Conservation (phyloP, 768 basidiomycete genomes). For the Favolaschia claudopus region DNA sequence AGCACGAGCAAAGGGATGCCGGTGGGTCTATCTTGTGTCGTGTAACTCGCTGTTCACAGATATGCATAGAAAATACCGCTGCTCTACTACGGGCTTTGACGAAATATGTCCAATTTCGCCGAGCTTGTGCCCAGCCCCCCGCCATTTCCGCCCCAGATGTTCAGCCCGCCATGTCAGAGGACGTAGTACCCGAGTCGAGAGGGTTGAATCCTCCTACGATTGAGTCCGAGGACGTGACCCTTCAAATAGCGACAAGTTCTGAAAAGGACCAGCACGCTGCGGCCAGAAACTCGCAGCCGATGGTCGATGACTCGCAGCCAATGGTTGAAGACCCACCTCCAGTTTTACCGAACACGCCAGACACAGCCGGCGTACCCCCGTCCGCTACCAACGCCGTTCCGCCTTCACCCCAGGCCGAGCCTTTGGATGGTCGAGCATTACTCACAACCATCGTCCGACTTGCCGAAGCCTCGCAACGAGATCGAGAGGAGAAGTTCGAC, state of each 20-base stretch:
- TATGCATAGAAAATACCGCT: conserved; percentile 6
- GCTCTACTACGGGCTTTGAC: conserved; percentile 1
- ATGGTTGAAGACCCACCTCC: too few species aligned
- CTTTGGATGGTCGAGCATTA: conserved; percentile 48
- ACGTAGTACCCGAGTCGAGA: background rate
- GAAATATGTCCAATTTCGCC: conserved; percentile 19
- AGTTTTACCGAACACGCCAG: too few species aligned
- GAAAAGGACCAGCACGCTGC: too few species aligned
- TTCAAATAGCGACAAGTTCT: too few species aligned
- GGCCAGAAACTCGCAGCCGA: too few species aligned
- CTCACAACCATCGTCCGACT: conserved; percentile 66
- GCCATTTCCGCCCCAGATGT: background rate
- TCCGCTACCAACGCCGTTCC: too few species aligned
- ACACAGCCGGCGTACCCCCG: too few species aligned
- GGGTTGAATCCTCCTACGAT: background rate
- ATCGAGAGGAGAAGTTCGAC: conserved; percentile 81
- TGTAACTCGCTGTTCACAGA: background rate
- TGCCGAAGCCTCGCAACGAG: conserved; percentile 65
- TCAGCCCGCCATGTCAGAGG: background rate
- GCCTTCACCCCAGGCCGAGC: too few species aligned
- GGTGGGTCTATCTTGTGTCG: background rate
- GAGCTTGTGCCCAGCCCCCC: background rate
- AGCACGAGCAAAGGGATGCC: conserved; percentile 69
- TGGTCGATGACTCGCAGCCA: too few species aligned
- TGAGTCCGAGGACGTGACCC: background rate